A percentile compares a stretch with the other conserved stretches of the same genome.
phyloP scores from a whole-genome alignment of 805 yeast genomes.

The Cyberlindnera amylophila region DNA sequence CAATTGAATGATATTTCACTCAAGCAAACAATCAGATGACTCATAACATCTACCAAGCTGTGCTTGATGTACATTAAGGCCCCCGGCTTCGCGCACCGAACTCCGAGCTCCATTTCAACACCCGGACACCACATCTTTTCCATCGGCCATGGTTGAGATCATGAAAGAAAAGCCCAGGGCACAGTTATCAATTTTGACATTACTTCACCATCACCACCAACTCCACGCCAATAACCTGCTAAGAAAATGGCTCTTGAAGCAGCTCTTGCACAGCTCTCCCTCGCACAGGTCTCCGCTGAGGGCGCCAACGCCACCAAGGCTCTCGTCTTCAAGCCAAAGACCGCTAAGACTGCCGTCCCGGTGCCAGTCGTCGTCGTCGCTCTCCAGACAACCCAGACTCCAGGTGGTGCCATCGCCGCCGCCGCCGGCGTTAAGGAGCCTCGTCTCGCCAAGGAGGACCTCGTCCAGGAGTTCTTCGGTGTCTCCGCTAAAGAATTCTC shows the following conservation, averaged over 20 bases:
- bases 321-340: conserved; percentile 86
- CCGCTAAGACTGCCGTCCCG: conserved; percentile 75
- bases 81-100: too few species aligned
- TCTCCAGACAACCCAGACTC: conserved; percentile 63
- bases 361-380: conserved; percentile 83
- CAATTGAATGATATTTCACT: too few species aligned
- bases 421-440: conserved; percentile 77
- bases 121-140: conserved; percentile 5
- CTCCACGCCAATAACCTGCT: not conserved
- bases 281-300: conserved; percentile 50
- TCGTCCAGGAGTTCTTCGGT: conserved; percentile 60
- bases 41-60: too few species aligned
- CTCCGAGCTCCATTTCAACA: too few species aligned
- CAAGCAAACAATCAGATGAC: too few species aligned
- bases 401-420: conserved; percentile 59
- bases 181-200: not conserved
- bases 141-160: not conserved
- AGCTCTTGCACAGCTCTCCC: conserved; percentile 61
- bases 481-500: conserved; percentile 59
- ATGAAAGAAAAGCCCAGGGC: too few species aligned
- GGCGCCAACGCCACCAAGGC: conserved; percentile 61
- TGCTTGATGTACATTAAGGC: too few species aligned
- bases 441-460: conserved; percentile 79
- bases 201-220: not conserved
- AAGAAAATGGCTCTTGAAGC: conserved; percentile 62